Evolutionary conservation across 2,329 filamentous ascomycete species (phyloP), one percentile per base, ranked within the genome.

Genomic region (Cercospora sp.): DNA sequence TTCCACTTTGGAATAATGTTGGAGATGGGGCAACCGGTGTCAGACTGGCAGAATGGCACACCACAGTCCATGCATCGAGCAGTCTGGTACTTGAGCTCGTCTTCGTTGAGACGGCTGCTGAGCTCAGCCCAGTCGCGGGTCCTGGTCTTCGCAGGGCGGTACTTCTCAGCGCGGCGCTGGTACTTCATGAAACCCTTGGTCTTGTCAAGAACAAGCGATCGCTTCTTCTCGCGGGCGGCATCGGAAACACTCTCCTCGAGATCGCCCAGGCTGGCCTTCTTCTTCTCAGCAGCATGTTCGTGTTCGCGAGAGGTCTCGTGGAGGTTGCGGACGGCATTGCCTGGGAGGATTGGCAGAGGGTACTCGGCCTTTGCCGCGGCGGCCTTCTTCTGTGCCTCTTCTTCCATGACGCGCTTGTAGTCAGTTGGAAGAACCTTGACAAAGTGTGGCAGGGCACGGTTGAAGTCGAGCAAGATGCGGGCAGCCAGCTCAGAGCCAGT

Each of bases 1-100:
- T 96, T 97, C 92, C 92, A 97, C 75, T 97, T 97, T 66, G 94
- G 94, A 76, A 98, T 98, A 78, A 98, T 96, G 83, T 98, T 98
- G 74, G 90, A 93, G 80, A 97, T 97, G 1, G 94, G 94, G 79
- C 94, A 98, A 60, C 94, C 94, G 71, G 92, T 93, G 75, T 98
- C 94, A 21, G 93, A 97, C 81, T 98, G 94, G 76, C 94, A 98
- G 87, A 98, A 98, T 1, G 94, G 94, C 69, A 98, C 94, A 88
- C 94, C 94, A 70, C 94, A 98, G 83, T 98, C 94, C 94, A 98
- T 98, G 85, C 94, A 98, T 72, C 94, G 92, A 69, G 94, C 94
- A 58, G 93, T 91, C 82, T 98, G 94, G 78, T 97, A 97, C 84
- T 97, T 97, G 72, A 97, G 88, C 82, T 97, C 93, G 74, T 97